Evolutionary conservation across 805 yeast species (phyloP), one percentile per base, ranked within the genome.

Genomic region (Tetrapisispora pingtungensis): DNA sequence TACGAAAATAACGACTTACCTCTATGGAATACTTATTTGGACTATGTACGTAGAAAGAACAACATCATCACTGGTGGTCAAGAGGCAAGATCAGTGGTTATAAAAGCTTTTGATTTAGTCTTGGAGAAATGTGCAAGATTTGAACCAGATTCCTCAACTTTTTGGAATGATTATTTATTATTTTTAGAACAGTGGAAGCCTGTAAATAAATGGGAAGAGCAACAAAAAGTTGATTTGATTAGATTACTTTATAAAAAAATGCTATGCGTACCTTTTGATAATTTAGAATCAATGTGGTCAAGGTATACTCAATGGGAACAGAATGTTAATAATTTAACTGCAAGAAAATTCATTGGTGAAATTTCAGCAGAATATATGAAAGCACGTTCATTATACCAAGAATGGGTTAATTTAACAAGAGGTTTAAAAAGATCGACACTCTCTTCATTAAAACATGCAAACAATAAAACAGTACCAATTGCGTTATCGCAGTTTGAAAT

Each of bases 141-240:
- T 43, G 97, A 93, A 59, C 74, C 82, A 5, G 70, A 74, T 31
- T 75, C 89, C 17, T 81, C 83, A 28, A 69, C 69, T 2, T 65
- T 93, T 35, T 90, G 96, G 96, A 70, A 72, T 40, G 93, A 84
- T 53, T 93, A 86, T 58, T 59, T 93, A n/a, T 80, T 74, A 10
- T 88, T 87, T 55, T 71, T 88, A 49, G 80, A 78, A 50, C 68
- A 75, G 30, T 84, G 93, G 90, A 78, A 78, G 40, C 89, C 95
- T 3, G 72, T 77, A 15, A 78, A 80, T 31, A 77, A 81, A 36
- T 86, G 90, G 83, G 97, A 90, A 58, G 81, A 78, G 50, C 88
- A 84, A 58, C 89, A 84, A 53, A 81, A 84, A 50, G 73, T 75
- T 55, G 96, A 86, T 55, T 68, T 81, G 55, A 75, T 84, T 39